Conservation (phyloP, 768 basidiomycete genomes). For the Daedalea quercina region DNA sequence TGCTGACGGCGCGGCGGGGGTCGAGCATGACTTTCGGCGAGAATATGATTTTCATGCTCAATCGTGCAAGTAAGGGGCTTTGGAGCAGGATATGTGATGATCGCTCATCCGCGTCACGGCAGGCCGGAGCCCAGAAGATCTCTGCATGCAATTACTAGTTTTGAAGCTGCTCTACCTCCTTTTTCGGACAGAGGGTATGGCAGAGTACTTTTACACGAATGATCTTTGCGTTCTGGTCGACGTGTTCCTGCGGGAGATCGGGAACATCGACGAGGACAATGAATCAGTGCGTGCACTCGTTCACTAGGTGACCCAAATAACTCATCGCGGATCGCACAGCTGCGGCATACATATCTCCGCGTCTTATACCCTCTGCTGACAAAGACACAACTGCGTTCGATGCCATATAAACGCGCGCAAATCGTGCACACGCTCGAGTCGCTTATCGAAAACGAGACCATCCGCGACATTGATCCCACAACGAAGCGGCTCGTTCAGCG, state of each 20-base stretch:
- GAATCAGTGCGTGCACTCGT: conserved; percentile 64
- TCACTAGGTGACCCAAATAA: neutral
- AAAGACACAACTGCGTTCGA: conserved; percentile 80
- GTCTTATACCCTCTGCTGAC: conserved; percentile 93
- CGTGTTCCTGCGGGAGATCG: conserved; percentile 92
- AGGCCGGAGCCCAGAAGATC: conserved; percentile 85
- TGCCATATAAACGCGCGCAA: conserved; percentile 89
- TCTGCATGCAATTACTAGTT: conserved; percentile 91
- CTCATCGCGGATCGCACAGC: conserved; percentile 28
- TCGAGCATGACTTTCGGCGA: conserved; percentile 95
- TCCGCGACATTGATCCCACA: conserved; percentile 80
- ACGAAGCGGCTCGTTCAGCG: conserved; percentile 89
- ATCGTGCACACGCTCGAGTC: conserved; percentile 80
- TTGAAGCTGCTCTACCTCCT: conserved; percentile 92
- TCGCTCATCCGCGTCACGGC: conserved; percentile 2
- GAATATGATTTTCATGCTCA: conserved; percentile 99
- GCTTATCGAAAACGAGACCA: conserved; percentile 62
- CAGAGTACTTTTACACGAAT: conserved; percentile 97
- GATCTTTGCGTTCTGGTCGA: conserved; percentile 95
- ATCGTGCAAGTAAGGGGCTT: conserved; percentile 71
- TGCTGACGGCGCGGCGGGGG: conserved; percentile 78
- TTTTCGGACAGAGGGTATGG: conserved; percentile 88
- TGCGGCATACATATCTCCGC: conserved; percentile 95
- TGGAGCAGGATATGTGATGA: neutral
- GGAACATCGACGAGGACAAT: conserved; percentile 87